Percentiles rank a stretch among this genome's conserved stretches.
Conservation (phyloP, 164 flowering plant genomes). For the Tetracentron sinense region DNA sequence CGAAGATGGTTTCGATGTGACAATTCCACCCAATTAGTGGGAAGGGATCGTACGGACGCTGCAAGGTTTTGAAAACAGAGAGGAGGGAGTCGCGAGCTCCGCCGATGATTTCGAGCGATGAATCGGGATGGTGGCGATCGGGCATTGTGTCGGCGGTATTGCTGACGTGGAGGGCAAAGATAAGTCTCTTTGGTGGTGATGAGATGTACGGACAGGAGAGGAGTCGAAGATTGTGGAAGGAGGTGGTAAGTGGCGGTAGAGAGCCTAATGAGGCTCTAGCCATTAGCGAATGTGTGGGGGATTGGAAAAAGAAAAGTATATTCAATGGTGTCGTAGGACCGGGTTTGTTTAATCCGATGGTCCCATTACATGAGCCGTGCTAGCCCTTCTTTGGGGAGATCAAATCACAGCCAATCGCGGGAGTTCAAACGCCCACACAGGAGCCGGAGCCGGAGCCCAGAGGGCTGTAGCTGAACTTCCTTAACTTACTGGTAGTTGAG, state of each 20-base stretch:
- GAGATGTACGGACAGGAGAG: neutral
- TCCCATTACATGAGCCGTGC: too few species aligned
- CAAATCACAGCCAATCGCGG: too few species aligned
- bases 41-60: slow-evolving; percentile 57
- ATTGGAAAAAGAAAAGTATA: neutral
- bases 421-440: too few species aligned
- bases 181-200: neutral
- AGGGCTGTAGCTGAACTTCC: too few species aligned
- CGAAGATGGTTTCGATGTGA: slow-evolving; percentile 90
- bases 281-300: neutral
- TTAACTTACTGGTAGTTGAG: too few species aligned
- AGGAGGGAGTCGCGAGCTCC: slow-evolving; percentile 44
- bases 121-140: slow-evolving; percentile 14
- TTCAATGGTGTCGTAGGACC: neutral
- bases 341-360: too few species aligned
- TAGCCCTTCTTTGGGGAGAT: too few species aligned
- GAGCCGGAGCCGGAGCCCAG: too few species aligned
- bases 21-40: slow-evolving; percentile 62
- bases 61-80: slow-evolving; percentile 35
- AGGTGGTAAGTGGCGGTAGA: neutral
- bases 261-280: neutral
- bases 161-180: slow-evolving; percentile 14
- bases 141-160: slow-evolving; percentile 13
- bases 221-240: neutral
- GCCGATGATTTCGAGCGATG: slow-evolving; percentile 59